Evolutionary conservation across 352 stramenopile genomes (phyloP), one percentile per base, ranked within the genome.

Genomic region (Thraustochytrium striatum): DNA sequence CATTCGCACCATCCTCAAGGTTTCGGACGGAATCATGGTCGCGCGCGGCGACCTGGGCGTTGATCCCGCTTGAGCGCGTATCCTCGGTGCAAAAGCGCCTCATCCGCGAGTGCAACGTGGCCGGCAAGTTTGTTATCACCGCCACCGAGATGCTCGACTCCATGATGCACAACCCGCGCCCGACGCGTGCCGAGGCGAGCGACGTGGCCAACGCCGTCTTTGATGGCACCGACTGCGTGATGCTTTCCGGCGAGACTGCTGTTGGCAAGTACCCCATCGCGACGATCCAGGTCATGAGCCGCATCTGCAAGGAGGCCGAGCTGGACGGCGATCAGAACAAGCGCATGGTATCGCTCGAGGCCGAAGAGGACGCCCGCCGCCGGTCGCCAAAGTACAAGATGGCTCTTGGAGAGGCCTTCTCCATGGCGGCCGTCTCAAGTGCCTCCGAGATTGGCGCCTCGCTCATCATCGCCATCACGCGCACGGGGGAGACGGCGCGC

Each of bases 101-200:
- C 92, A 98, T 99, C 84, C 88, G 91, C 53, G 92, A 94, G 86
- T 88, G 91, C 69, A 98, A 98, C 83, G 92, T 97, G 61, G 91
- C 89, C 16, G 96, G 95, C 35, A 99, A 99, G 84, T 96, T 96
- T 21, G 94, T 99, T 0, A 92, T 99, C 73, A 97, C 94, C 19
- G 95, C 95, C 36, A 99, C 96, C 43, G 95, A 99, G 84, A 99
- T 99, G 96, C 89, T 99, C 36, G 96, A 99, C 87, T 97, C 90
- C 39, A 99, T 99, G 95, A 97, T 97, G 83, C 91, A 88, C 58
- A 98, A 97, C 80, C 96, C 95, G 33, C 89, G 95, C 28, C 96
- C 96, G 32, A 99, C 96, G 25, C 94, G 96, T 86, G 96, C 96
- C 16, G 96, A 99, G 84, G 98, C 93, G 84, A 97, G 94, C 53